These are phyloP conservation scores for Eimeria sp. DNA, from an alignment of 169 alveolate species.

Conservation along the genomic window DNA sequence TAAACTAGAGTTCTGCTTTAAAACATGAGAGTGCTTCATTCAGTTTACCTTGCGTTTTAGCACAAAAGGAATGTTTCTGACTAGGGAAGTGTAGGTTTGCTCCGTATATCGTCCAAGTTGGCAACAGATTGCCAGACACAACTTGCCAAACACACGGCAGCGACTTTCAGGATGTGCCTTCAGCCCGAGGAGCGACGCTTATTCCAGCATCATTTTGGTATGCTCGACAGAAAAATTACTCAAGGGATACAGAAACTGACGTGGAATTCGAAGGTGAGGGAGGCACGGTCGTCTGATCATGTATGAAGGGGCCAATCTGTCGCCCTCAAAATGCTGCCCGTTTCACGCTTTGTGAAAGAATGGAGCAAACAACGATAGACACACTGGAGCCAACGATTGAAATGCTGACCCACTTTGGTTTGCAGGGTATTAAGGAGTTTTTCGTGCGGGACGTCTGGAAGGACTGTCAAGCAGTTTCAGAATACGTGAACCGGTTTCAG, in stretches of 20 bases:
- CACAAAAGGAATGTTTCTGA: background rate
- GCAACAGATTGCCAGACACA: background rate
- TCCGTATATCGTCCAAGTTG: background rate
- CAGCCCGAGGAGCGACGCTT: constrained; percentile 90
- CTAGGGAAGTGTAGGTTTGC: too few species aligned
- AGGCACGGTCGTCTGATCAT: background rate
- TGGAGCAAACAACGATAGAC: background rate
- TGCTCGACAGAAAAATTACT: constrained; percentile 85
- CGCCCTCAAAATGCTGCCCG: background rate
- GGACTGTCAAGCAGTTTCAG: constrained; percentile 91
- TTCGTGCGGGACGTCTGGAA: constrained; percentile 93
- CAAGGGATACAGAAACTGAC: constrained; percentile 85
- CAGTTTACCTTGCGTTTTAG: background rate
- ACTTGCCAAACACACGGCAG: background rate
- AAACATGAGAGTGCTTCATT: background rate
- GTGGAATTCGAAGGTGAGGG: constrained; percentile 84
- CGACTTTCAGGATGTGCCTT: background rate
- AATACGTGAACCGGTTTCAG: constrained; percentile 88
- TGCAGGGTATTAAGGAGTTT: constrained; percentile 91
- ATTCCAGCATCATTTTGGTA: constrained; percentile 86
- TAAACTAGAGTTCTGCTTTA: background rate
- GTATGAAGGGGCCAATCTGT: too few species aligned
- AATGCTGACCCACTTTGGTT: background rate
- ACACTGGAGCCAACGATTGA: background rate
- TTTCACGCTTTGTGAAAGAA: background rate